These are phyloP conservation scores for Spencermartinsiella ligniputridi DNA, from an alignment of 1,139 yeast genomes.

Conservation along the genomic window DNA sequence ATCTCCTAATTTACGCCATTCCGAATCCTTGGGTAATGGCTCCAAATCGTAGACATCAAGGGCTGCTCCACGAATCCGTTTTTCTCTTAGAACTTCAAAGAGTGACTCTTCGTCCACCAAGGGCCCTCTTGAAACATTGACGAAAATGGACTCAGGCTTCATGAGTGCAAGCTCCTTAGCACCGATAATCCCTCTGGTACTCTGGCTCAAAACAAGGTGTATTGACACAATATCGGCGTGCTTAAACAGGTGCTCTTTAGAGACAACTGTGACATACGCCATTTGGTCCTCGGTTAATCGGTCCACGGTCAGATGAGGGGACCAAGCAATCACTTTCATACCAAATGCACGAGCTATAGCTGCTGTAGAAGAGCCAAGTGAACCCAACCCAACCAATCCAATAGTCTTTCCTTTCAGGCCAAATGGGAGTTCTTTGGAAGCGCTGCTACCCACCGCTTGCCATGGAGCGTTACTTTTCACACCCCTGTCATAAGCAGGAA, in stretches of 20 bases:
- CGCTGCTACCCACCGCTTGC: conserved; percentile 41
- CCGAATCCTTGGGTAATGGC: conserved; percentile 38
- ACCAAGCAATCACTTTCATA: conserved; percentile 46
- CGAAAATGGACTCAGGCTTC: conserved; percentile 11
- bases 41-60: conserved; percentile 74
- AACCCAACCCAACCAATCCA: conserved; percentile 68
- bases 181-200: conserved; percentile 15
- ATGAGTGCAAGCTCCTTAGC: conserved; percentile 11
- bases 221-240: conserved; percentile 54
- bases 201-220: conserved; percentile 30
- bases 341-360: conserved; percentile 58
- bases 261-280: conserved; percentile 42
- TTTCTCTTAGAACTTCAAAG: conserved; percentile 10
- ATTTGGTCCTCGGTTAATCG: conserved; percentile 13
- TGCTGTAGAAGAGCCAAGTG: conserved; percentile 63
- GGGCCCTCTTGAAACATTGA: conserved; percentile 16
- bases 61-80: conserved; percentile 14
- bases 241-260: conserved; percentile 49
- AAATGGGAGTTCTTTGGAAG: conserved; percentile 13
- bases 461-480: conserved; percentile 13
- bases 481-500: conserved; percentile 17
- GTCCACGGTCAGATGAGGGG: conserved; percentile 36
- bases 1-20: conserved; percentile 15
- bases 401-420: conserved; percentile 52
- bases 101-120: conserved; percentile 13